Base-by-base conservation (phyloP, 169 alveolate genomes). In the Eimeria necatrix region DNA sequence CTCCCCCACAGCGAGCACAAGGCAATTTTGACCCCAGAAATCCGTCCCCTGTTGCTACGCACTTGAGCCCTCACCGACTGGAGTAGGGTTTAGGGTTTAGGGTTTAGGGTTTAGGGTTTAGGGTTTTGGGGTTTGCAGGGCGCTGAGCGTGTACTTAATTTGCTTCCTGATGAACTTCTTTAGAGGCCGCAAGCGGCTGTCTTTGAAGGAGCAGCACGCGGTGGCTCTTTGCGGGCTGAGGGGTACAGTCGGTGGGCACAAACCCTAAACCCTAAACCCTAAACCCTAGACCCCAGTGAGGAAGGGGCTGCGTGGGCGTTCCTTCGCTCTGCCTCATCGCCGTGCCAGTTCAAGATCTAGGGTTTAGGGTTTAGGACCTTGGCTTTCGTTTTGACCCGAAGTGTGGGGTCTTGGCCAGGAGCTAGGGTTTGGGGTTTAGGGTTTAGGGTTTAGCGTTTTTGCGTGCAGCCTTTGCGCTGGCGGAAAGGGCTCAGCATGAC, bases 401-500 rank as follows among this genome's bases (percentile, higher is more conserved):
- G 41, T 32, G 0, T 32, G 41, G 41, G 41, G 41, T 32, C 41
- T 32, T 32, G 41, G 41, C 3, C 41, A 2, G 68, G 18, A 56
- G 12, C 18, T 56, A 56, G 83, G 53, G 56, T 73, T 73, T 74
- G 20, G 89, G 70, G 89, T 80, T 53, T 49, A 52, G 73, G 70
- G 73, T 9, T 18, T n/a, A 48, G 51, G 71, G 48, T 24, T 81
- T 26, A n/a, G 68, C 2, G 92, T 12, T 20, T 76, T 60, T 26
- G 56, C 59, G 56, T 26, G 48, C 91, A 89, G 96, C 96, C 24
- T 92, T 95, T 51, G 96, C 96, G 10, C 73, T 95, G 56, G 90
- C 96, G 78, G 90, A 87, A 26, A 64, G 96, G 71, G 96, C 96
- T 24, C 81, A 93, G 8, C 95, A 68, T 24, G 96, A 95, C 81